These are phyloP conservation scores for Cucurbita maxima DNA, from an alignment of 306 rosid genomes.

Conservation along the genomic window DNA sequence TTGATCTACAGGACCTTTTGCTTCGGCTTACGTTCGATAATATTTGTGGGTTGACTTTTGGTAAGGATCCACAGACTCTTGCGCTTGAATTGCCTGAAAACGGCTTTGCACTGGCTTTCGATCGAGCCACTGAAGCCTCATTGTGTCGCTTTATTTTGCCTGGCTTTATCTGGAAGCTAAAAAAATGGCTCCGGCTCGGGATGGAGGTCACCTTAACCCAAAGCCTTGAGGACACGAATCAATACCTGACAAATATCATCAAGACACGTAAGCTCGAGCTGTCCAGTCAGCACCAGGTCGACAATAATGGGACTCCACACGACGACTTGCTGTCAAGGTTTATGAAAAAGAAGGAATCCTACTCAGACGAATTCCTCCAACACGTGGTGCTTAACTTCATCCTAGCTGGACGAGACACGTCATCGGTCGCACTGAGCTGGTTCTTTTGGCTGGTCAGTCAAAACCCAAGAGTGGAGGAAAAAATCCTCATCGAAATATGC, in stretches of 20 bases:
- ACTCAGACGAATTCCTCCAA: constrained; percentile 55
- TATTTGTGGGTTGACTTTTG: constrained; percentile 84
- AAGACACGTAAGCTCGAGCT: constrained; percentile 46
- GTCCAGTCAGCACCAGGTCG: neutral
- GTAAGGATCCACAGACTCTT: constrained; percentile 59
- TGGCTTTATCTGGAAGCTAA: constrained; percentile 24
- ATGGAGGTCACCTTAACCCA: constrained; percentile 43
- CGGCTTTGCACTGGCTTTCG: constrained; percentile 32
- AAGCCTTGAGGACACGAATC: constrained; percentile 37
- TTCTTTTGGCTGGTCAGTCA: constrained; percentile 57
- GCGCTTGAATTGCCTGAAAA: constrained; percentile 26
- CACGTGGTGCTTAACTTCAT: constrained; percentile 83
- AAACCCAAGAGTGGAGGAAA: constrained; percentile 48
- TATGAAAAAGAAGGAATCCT: constrained; percentile 67
- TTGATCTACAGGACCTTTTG: constrained; percentile 73
- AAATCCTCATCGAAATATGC: constrained; percentile 47
- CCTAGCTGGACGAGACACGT: constrained; percentile 91
- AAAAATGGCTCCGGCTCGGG: constrained; percentile 41
- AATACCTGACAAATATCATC: constrained; percentile 43
- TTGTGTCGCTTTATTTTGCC: constrained; percentile 37
- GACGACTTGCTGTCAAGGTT: constrained; percentile 71
- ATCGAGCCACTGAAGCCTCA: constrained; percentile 38
- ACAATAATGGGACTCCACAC: constrained; percentile 16
- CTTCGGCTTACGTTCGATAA: constrained; percentile 86
- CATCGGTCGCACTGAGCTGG: constrained; percentile 79